These are phyloP conservation scores for Penicillium freii DNA, from an alignment of 2,329 filamentous ascomycete genomes.

Conservation along the genomic window DNA sequence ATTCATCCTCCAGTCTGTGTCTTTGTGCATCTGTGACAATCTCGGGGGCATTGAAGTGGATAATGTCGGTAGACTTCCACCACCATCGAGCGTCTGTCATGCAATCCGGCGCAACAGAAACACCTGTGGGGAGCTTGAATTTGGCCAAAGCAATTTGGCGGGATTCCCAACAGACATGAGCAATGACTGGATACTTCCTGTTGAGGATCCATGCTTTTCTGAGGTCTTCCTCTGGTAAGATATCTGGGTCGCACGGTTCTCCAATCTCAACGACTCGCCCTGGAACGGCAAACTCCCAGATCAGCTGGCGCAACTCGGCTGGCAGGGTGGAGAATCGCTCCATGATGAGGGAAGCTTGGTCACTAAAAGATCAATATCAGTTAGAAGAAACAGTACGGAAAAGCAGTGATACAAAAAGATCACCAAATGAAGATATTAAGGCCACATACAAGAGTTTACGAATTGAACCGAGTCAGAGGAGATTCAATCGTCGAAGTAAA, in stretches of 20 bases:
- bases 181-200: background rate
- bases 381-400: background rate
- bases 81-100: background rate
- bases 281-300: slow-evolving; percentile 1
- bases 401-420: no score
- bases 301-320: background rate
- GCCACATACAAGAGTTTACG: background rate
- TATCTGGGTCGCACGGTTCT: slow-evolving; percentile 1
- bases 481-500: background rate
- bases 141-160: background rate
- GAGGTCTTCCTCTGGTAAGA: slow-evolving; percentile 3
- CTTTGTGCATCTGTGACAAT: background rate
- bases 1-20: background rate
- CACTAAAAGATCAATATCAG: background rate
- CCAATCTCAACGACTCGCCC: slow-evolving; percentile 1
- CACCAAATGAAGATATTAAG: background rate
- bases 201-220: background rate
- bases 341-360: background rate
- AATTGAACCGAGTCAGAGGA: background rate
- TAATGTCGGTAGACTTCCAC: background rate
- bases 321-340: background rate
- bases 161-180: slow-evolving; percentile 1
- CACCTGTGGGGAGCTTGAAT: background rate
- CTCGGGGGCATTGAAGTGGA: slow-evolving; percentile 2
- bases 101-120: background rate